Base-by-base conservation (phyloP, 2,329 filamentous ascomycete species). In the Cordyceps farinosa region DNA sequence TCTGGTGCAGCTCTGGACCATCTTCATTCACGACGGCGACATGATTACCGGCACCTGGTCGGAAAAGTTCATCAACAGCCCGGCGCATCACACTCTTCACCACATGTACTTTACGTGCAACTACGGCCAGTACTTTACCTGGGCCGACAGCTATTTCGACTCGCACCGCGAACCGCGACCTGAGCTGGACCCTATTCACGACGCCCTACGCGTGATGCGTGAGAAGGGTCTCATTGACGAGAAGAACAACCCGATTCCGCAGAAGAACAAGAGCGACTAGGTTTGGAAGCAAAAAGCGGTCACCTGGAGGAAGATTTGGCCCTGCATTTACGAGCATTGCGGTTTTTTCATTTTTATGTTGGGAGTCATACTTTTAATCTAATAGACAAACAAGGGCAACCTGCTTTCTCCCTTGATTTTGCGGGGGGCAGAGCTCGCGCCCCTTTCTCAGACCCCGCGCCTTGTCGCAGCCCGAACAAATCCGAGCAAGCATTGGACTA, bases 81-180 rank as follows among this genome's bases (percentile, higher is more conserved):
- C 79, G 7, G 79, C 79, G 11, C 78, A 79, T 69, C 79, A 81
- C 73, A 80, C 78, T 4, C 72, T 80, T 38, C 79, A 81, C 69
- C 79, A 81, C 72, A 78, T 81, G 70, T 80, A 79, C 72, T 81
- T 81, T 69, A 81, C 76, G 65, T 76, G 77, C 76, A 80, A 80
- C 71, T 80, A 80, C 69, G 78, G 78, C 64, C 78, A 80, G 70
- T 80, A 80, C 70, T 80, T 80, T 66, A 80, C 78, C 65, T 80
- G 77, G 77, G 77, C 77, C 67, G 78, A 80, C 68, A 74, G 58
- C 70, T 79, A 76, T 68, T 80, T 77, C 66, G 73, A 74, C 67
- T 80, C 78, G 13, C 78, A 80, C 71, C 69, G 76, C 52, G 70
- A 75, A n/a, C 78, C 78, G n/a, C 70, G 72, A 51, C 77, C 78